Evolutionary conservation across 2,329 filamentous ascomycete genomes (phyloP).

Genomic region (Talaromyces sp.): DNA sequence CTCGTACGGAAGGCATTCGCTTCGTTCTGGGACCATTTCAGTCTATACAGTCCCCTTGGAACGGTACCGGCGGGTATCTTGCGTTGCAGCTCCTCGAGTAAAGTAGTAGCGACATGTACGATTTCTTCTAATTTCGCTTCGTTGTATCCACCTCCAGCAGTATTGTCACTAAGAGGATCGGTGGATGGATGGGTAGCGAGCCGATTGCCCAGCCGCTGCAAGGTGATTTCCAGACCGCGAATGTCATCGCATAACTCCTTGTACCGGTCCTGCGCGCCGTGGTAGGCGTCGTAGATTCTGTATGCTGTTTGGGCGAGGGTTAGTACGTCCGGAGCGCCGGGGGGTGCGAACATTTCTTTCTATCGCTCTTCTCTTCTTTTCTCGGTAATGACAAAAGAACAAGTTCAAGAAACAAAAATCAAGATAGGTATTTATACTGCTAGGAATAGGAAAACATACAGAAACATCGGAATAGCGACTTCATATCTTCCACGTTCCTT

Average conservation of each 20-base stretch:
- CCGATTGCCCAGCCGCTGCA: background rate
- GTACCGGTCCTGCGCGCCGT: background rate
- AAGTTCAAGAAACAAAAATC: background rate
- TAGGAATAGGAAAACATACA: background rate
- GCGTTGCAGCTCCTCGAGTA: background rate
- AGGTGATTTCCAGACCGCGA: background rate
- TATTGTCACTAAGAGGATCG: background rate
- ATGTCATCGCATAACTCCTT: background rate
- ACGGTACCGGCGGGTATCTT: background rate
- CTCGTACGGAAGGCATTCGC: background rate
- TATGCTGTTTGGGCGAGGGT: background rate
- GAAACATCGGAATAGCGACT: background rate
- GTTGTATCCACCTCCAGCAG: background rate
- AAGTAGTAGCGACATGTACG: background rate
- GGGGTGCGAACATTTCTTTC: background rate
- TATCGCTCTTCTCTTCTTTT: too few relatives aligned
- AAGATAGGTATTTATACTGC: background rate
- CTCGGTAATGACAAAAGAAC: background rate
- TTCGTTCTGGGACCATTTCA: slow-evolving; percentile 1
- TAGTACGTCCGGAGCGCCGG: background rate
- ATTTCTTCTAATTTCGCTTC: background rate
- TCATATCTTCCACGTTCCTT: background rate
- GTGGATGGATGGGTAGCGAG: background rate
- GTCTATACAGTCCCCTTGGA: background rate
- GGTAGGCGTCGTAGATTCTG: slow-evolving; percentile 1